Evolutionary conservation across 2,329 filamentous ascomycete genomes (phyloP).

Genomic region (Calonectria fujianensis): DNA sequence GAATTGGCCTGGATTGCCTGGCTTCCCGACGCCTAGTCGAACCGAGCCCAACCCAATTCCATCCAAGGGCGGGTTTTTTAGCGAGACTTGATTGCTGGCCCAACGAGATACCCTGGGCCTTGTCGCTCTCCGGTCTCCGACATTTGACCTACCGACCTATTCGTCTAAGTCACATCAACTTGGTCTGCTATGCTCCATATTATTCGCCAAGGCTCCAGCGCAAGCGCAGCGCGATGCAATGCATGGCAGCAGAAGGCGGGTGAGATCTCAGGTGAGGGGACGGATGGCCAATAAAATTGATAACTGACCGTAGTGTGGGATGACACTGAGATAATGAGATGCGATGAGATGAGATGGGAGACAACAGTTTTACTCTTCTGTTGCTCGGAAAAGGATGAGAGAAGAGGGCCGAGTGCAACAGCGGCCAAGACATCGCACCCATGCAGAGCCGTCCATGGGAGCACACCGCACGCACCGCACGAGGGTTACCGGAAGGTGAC

Average conservation of each 20-base stretch:
- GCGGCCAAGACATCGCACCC: constrained; percentile 11
- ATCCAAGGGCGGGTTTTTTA: constrained; percentile 38
- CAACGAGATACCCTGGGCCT: constrained; percentile 42
- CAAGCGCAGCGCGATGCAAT: constrained; percentile 23
- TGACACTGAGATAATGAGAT: constrained; percentile 11
- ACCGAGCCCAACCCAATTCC: constrained; percentile 31
- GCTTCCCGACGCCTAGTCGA: constrained; percentile 31
- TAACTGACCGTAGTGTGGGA: not conserved
- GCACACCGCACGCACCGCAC: constrained; percentile 7
- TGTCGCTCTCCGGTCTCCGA: constrained; percentile 21
- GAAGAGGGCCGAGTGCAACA: constrained; percentile 16
- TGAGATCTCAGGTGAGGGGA: constrained; percentile 19
- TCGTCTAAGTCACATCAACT: constrained; percentile 30
- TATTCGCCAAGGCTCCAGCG: constrained; percentile 43
- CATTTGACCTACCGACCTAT: constrained; percentile 35
- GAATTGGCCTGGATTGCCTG: constrained; percentile 18
- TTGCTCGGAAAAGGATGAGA: constrained; percentile 31
- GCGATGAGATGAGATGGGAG: constrained; percentile 15
- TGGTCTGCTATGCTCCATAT: constrained; percentile 36
- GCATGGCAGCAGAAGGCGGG: constrained; percentile 37
- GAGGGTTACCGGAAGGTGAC: constrained; percentile 17
- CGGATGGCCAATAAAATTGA: not conserved
- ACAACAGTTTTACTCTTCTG: not conserved
- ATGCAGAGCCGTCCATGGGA: constrained; percentile 4
- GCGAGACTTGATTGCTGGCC: constrained; percentile 39